Evolutionary conservation across 208 protist genomes (phyloP).

Genomic region (Trichomonas tenax): DNA sequence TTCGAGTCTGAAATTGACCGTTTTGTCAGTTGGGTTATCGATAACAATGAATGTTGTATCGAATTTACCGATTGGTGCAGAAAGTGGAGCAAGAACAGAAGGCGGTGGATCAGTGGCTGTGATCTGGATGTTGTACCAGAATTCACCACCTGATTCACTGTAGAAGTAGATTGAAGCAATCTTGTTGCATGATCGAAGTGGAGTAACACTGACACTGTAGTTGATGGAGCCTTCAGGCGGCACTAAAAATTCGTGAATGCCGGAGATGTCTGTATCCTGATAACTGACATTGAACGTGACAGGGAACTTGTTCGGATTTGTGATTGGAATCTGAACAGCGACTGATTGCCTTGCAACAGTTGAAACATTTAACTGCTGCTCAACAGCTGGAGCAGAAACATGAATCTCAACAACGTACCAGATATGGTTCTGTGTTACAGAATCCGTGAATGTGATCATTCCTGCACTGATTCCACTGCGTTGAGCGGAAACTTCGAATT

Average conservation of each 20-base stretch:
- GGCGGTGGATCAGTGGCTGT: background rate
- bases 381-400: background rate
- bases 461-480: background rate
- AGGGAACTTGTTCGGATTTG: background rate
- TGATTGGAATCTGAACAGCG: background rate
- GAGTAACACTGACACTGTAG: background rate
- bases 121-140: background rate
- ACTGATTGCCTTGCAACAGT: background rate
- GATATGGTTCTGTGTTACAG: background rate
- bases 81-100: background rate
- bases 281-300: background rate
- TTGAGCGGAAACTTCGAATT: background rate
- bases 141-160: background rate
- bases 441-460: background rate
- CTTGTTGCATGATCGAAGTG: background rate
- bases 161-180: background rate
- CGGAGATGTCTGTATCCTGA: background rate
- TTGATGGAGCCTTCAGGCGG: background rate
- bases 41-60: background rate
- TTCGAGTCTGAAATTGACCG: background rate
- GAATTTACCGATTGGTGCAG: background rate
- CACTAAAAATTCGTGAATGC: background rate
- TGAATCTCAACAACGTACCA: conserved; percentile 12
- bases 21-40: background rate
- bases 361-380: background rate